phyloP scores from a whole-genome alignment of 768 basidiomycete species.

The Panellus pusillus region DNA sequence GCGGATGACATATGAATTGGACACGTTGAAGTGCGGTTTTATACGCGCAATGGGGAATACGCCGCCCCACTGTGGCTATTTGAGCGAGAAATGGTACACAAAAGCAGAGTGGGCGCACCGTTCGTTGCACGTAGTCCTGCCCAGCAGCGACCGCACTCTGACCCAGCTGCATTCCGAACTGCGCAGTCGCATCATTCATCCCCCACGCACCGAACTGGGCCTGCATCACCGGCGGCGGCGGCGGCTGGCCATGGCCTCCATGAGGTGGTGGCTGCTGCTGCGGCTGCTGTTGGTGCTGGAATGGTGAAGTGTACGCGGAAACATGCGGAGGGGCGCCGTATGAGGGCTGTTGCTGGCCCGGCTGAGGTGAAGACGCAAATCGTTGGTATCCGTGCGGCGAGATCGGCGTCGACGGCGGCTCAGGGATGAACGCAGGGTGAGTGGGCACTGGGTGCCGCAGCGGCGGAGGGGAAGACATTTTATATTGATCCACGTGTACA shows the following conservation, averaged over 20 bases:
- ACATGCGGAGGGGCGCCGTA: conserved; percentile 30
- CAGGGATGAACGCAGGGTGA: conserved; percentile 83
- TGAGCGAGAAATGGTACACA: conserved; percentile 1
- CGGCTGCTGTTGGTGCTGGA: conserved; percentile 46
- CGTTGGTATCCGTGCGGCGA: conserved; percentile 78
- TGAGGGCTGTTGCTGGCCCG: conserved; percentile 26
- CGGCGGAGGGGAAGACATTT: conserved; percentile 63
- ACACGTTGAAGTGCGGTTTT: conserved; percentile 94
- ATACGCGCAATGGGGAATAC: conserved; percentile 74
- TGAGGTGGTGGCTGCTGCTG: conserved; percentile 33
- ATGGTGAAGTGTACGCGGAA: conserved; percentile 49
- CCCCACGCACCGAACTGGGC: conserved; percentile 75
- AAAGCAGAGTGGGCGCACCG: conserved; percentile 52
- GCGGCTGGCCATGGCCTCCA: conserved; percentile 37
- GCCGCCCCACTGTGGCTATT: conserved; percentile 65
- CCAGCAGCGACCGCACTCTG: conserved; percentile 90
- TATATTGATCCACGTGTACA: background rate
- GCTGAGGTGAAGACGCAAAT: conserved; percentile 56
- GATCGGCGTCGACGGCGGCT: conserved; percentile 73
- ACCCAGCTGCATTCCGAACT: conserved; percentile 95
- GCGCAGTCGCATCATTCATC: conserved; percentile 89
- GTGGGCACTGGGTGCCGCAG: conserved; percentile 88
- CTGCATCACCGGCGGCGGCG: conserved; percentile 30
- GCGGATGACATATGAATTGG: conserved; percentile 90
- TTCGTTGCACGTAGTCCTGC: conserved; percentile 93